Conservation (phyloP, 2,329 filamentous ascomycete genomes). For the Sphaerostilbella broomeana region DNA sequence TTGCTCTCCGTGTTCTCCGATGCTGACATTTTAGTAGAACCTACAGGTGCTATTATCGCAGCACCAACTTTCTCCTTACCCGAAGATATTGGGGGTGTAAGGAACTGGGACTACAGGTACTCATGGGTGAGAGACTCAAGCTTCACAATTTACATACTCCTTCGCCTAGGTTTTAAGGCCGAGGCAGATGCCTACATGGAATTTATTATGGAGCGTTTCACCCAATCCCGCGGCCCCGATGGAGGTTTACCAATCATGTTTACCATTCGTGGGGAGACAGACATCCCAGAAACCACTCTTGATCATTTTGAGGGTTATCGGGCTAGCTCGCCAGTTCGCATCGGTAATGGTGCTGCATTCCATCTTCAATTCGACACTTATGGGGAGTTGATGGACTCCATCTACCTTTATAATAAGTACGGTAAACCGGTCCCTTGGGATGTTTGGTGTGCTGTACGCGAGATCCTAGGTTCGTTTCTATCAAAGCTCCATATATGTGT, state of each 20-base stretch:
- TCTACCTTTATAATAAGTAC: constrained; percentile 75
- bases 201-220: constrained; percentile 67
- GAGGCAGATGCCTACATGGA: constrained; percentile 74
- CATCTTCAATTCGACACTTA: constrained; percentile 77
- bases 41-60: constrained; percentile 70
- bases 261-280: constrained; percentile 66
- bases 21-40: constrained; percentile 39
- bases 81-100: constrained; percentile 62
- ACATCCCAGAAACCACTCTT: constrained; percentile 65
- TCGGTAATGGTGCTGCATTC: constrained; percentile 70
- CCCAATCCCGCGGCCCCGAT: constrained; percentile 51
- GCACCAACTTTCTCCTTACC: constrained; percentile 72
- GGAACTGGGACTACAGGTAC: constrained; percentile 69
- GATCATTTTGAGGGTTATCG: constrained; percentile 66
- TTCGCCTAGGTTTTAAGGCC: constrained; percentile 66
- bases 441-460: constrained; percentile 63
- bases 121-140: constrained; percentile 73
- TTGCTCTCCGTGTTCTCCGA: not conserved
- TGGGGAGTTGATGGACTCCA: constrained; percentile 68
- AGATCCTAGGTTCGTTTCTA: constrained; percentile 47
- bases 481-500: not conserved
- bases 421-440: constrained; percentile 72
- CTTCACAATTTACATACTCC: constrained; percentile 71
- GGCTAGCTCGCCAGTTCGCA: constrained; percentile 63
- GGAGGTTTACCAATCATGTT: constrained; percentile 74